These are phyloP conservation scores for Alternaria novae-zelandiae DNA, from an alignment of 2,329 filamentous ascomycete genomes.

Conservation along the genomic window DNA sequence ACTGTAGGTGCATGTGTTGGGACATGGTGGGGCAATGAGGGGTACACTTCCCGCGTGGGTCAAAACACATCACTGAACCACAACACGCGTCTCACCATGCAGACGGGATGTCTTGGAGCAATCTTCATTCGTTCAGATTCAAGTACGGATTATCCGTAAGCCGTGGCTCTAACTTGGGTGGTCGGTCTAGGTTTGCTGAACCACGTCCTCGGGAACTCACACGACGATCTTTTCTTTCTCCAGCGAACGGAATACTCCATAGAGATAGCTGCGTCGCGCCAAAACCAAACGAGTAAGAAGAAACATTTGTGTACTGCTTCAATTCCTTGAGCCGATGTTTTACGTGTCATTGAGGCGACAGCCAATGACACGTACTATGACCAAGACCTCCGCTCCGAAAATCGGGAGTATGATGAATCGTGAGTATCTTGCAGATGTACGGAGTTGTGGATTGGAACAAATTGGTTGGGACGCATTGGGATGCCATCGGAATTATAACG, in stretches of 20 bases:
- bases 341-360: background rate
- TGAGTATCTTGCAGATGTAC: background rate
- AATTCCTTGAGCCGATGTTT: background rate
- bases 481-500: background rate
- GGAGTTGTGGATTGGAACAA: background rate
- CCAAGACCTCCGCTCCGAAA: background rate
- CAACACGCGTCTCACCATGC: background rate
- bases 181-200: background rate
- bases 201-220: background rate
- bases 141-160: background rate
- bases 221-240: background rate
- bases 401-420: background rate
- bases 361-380: background rate
- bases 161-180: background rate
- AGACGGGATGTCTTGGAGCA: background rate
- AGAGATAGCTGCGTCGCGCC: background rate
- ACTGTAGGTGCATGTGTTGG: constrained; percentile 12
- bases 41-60: constrained; percentile 7
- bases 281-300: background rate
- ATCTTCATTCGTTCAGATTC: background rate
- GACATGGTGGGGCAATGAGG: constrained; percentile 21
- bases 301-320: background rate
- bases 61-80: constrained; percentile 1
- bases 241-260: background rate
- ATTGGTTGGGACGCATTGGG: too few species aligned